A percentile compares a stretch with the other conserved stretches of the same genome.
These are phyloP conservation scores for Botrytis sinoallii DNA, from an alignment of 2,329 filamentous ascomycete species.

Conservation along the genomic window DNA sequence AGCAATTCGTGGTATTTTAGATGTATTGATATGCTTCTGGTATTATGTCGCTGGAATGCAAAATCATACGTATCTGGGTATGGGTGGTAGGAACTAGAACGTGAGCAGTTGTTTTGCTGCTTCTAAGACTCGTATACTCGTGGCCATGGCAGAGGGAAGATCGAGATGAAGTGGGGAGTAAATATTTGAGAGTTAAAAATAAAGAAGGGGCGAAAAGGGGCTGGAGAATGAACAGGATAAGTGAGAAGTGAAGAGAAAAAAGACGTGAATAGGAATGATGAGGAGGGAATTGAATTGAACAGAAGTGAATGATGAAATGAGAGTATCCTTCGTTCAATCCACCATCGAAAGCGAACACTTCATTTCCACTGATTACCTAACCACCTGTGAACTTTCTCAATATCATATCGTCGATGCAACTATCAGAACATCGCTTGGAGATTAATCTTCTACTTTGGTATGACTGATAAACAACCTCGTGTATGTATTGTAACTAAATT, in stretches of 20 bases:
- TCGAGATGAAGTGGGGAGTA: background rate
- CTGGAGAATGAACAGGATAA: no score
- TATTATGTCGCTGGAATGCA: background rate
- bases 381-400: background rate
- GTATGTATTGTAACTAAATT: background rate
- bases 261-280: background rate
- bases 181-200: background rate
- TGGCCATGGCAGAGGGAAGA: background rate
- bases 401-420: background rate
- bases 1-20: background rate
- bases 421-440: background rate
- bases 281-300: background rate
- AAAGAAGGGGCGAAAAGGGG: background rate
- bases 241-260: background rate
- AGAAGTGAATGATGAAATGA: background rate
- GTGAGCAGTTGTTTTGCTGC: background rate
- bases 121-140: background rate
- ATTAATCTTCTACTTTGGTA: background rate
- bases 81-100: rapidly evolving
- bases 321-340: background rate
- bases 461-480: background rate
- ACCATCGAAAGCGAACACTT: background rate
- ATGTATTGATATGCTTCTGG: background rate
- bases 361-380: background rate
- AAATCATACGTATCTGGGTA: background rate